A percentile compares a stretch with the other conserved stretches of the same genome.
Evolutionary conservation across 176 grass and related monocot species (phyloP).

Genomic region (Rhynchospora tenuis): DNA sequence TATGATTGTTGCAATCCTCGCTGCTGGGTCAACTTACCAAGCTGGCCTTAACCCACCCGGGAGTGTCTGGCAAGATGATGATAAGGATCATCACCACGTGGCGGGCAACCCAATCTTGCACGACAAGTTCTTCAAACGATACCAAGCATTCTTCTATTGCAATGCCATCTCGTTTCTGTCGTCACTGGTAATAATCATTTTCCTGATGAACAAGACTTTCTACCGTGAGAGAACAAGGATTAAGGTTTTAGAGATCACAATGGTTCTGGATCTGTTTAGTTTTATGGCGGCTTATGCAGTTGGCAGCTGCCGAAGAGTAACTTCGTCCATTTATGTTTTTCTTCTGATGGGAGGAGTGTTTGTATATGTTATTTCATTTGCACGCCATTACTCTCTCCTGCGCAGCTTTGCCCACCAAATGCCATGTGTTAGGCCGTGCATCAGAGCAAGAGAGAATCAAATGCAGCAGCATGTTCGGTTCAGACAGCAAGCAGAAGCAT

Average conservation of each 20-base stretch:
- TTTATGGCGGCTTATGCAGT: conserved; percentile 50
- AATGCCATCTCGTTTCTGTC: conserved; percentile 30
- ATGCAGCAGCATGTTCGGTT: too few relatives aligned
- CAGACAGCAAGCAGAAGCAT: too few relatives aligned
- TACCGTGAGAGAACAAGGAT: background rate
- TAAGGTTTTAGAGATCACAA: conserved; percentile 31
- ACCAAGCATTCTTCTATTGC: conserved; percentile 34
- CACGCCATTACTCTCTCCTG: background rate
- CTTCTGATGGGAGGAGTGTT: conserved; percentile 37
- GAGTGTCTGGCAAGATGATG: conserved; percentile 17
- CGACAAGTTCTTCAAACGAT: conserved; percentile 20
- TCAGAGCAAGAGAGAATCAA: background rate
- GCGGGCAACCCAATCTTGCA: conserved; percentile 26
- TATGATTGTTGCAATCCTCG: conserved; percentile 31
- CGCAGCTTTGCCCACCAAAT: background rate
- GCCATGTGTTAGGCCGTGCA: background rate
- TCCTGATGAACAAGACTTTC: conserved; percentile 29
- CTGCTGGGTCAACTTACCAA: conserved; percentile 36
- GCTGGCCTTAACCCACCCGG: conserved; percentile 34
- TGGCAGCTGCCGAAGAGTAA: conserved; percentile 38
- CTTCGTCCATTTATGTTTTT: conserved; percentile 31
- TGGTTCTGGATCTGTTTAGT: conserved; percentile 40
- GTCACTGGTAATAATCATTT: conserved; percentile 25
- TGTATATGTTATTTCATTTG: conserved; percentile 23
- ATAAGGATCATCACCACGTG: background rate